Conservation (phyloP, 31 red algal genomes). For the Porphyra umbilicalis region DNA sequence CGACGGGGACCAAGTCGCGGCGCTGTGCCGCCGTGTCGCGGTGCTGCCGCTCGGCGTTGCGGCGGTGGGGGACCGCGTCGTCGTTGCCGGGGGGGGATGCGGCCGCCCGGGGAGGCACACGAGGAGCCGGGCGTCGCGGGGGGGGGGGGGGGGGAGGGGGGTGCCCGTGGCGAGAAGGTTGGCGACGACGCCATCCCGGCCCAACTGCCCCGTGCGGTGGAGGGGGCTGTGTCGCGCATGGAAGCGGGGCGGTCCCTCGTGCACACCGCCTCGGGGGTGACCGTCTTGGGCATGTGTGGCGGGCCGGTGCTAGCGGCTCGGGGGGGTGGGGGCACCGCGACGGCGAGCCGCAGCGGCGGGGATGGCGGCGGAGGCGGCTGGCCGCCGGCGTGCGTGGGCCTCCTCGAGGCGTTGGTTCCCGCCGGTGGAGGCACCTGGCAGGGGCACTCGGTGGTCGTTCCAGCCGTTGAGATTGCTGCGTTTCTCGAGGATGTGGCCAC, state of each 20-base stretch:
- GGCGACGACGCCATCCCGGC: neutral
- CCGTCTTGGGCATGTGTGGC: conserved; percentile 75
- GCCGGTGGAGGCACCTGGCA: conserved; percentile 6
- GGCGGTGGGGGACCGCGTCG: neutral
- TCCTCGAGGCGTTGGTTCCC: conserved; percentile 66
- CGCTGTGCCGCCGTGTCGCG: conserved; percentile 4
- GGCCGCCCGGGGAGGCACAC: conserved; percentile 6
- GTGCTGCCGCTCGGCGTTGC: neutral
- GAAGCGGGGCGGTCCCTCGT: conserved; percentile 39
- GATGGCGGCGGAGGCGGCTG: neutral
- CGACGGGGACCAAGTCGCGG: neutral
- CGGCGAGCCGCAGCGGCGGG: neutral
- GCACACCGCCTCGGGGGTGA: conserved; percentile 31
- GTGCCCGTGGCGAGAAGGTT: too few species aligned
- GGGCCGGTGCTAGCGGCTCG: conserved; percentile 33
- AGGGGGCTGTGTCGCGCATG: conserved; percentile 28
- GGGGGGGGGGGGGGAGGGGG: too few species aligned
- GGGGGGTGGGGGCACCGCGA: neutral
- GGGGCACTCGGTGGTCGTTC: conserved; percentile 42
- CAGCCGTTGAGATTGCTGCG: conserved; percentile 40
- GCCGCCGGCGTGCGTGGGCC: conserved; percentile 24
- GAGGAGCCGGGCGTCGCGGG: too few species aligned
- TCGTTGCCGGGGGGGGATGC: neutral
- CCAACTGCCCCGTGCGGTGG: neutral
- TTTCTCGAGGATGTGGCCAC: conserved; percentile 68